These are phyloP conservation scores for Penicillium lagena DNA, from an alignment of 495 filamentous ascomycete species.

Conservation along the genomic window DNA sequence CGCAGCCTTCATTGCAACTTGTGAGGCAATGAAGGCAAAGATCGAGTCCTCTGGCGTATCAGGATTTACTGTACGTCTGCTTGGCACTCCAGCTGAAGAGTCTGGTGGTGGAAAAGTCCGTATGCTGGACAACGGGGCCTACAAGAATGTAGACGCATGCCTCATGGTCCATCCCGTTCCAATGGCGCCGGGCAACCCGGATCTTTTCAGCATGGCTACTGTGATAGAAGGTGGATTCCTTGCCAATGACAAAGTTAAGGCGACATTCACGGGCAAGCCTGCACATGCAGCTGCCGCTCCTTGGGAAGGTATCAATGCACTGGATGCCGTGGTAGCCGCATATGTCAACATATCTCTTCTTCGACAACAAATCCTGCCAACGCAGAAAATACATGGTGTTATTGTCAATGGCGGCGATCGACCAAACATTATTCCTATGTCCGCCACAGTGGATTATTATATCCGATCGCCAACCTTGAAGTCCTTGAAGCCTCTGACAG, in stretches of 20 bases:
- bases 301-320: slow-evolving; percentile 60
- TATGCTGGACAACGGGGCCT: slow-evolving; percentile 46
- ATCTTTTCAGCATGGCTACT: slow-evolving; percentile 25
- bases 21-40: slow-evolving; percentile 24
- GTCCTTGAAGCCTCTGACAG: slow-evolving; percentile 36
- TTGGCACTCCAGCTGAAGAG: slow-evolving; percentile 42
- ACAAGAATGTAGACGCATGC: slow-evolving; percentile 37
- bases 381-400: slow-evolving; percentile 38
- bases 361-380: slow-evolving; percentile 51
- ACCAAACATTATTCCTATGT: slow-evolving; percentile 49
- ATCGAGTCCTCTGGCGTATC: slow-evolving; percentile 9
- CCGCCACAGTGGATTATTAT: slow-evolving; percentile 49
- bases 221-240: slow-evolving; percentile 39
- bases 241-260: slow-evolving; percentile 46
- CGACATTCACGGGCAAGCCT: slow-evolving; percentile 40
- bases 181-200: slow-evolving; percentile 16
- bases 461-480: slow-evolving; percentile 44
- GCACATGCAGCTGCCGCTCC: slow-evolving; percentile 55
- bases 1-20: slow-evolving; percentile 33
- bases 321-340: slow-evolving; percentile 55
- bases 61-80: slow-evolving; percentile 30
- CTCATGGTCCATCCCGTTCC: slow-evolving; percentile 51
- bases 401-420: slow-evolving; percentile 40
- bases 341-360: slow-evolving; percentile 57
- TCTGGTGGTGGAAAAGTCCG: slow-evolving; percentile 41